Percentiles rank a stretch among this genome's conserved stretches.
These are phyloP conservation scores for Plenodomus lindquistii DNA, from an alignment of 2,329 filamentous ascomycete species.

Conservation along the genomic window DNA sequence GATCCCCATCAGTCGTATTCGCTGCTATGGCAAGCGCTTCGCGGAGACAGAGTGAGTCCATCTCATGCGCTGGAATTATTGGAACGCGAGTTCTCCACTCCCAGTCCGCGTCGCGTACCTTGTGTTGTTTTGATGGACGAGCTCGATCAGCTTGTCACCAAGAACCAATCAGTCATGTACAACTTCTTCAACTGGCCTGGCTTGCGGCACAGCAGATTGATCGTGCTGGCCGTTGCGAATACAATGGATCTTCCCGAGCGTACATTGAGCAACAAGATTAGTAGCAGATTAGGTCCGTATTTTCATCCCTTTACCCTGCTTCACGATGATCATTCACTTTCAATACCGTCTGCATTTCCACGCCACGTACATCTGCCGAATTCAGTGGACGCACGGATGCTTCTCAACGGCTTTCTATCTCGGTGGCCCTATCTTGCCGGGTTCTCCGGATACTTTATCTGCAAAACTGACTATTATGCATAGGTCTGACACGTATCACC, in stretches of 20 bases:
- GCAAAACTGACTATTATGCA: conserved; percentile 35
- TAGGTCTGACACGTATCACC: conserved; percentile 85
- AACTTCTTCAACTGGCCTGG: conserved; percentile 99
- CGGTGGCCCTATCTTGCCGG: conserved; percentile 19
- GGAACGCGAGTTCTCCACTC: conserved; percentile 89
- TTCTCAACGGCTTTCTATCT: conserved; percentile 15
- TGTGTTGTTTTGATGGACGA: conserved; percentile 99
- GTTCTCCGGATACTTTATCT: conserved; percentile 23
- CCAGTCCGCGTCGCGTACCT: conserved; percentile 85
- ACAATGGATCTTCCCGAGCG: conserved; percentile 98
- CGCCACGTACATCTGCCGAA: conserved; percentile 14
- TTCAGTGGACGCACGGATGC: conserved; percentile 18
- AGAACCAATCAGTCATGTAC: conserved; percentile 99
- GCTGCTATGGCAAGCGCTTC: conserved; percentile 92
- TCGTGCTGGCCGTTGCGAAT: conserved; percentile 96
- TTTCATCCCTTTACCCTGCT: background rate
- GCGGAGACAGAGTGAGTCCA: conserved; percentile 88
- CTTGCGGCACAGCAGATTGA: conserved; percentile 84
- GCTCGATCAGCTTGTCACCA: conserved; percentile 94
- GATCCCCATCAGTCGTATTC: conserved; percentile 97
- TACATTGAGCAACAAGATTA: conserved; percentile 98
- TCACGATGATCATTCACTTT: background rate
- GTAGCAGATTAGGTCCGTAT: conserved; percentile 65
- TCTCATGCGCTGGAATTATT: conserved; percentile 88
- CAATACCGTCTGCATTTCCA: background rate